These are phyloP conservation scores for Paramecium primaurelia DNA, from an alignment of 73 alveolate species.

Conservation along the genomic window DNA sequence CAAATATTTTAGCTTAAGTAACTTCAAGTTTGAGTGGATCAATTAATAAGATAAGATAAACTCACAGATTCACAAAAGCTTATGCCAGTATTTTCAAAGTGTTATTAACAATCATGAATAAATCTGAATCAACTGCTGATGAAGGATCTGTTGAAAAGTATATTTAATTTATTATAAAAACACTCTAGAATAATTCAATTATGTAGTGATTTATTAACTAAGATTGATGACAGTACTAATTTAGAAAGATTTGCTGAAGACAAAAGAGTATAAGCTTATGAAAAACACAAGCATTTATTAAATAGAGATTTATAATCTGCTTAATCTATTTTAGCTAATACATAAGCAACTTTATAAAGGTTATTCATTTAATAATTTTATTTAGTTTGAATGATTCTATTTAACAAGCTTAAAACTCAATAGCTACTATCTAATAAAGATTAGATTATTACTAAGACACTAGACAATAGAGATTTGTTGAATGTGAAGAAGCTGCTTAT, in stretches of 20 bases:
- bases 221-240: constrained; percentile 15
- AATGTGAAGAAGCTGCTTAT: constrained; percentile 45
- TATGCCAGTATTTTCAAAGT: constrained; percentile 29
- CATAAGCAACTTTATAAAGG: constrained; percentile 41
- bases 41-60: background rate
- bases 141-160: constrained; percentile 50
- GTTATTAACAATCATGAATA: background rate
- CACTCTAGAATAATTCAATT: background rate
- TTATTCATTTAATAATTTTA: background rate
- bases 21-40: background rate
- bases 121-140: constrained; percentile 49
- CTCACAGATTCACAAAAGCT: background rate
- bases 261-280: constrained; percentile 37
- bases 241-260: constrained; percentile 53
- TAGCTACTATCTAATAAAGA: background rate
- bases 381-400: background rate
- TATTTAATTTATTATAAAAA: background rate
- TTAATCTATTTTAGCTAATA: constrained; percentile 6
- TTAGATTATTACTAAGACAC: background rate
- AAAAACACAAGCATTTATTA: background rate
- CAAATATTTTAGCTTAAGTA: background rate
- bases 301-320: constrained; percentile 17
- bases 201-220: background rate
- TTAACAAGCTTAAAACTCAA: background rate
- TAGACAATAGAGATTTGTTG: background rate